A percentile compares a stretch with the other conserved stretches of the same genome.
Evolutionary conservation across 2,329 filamentous ascomycete genomes (phyloP).

Genomic region (Diaporthe sp.): DNA sequence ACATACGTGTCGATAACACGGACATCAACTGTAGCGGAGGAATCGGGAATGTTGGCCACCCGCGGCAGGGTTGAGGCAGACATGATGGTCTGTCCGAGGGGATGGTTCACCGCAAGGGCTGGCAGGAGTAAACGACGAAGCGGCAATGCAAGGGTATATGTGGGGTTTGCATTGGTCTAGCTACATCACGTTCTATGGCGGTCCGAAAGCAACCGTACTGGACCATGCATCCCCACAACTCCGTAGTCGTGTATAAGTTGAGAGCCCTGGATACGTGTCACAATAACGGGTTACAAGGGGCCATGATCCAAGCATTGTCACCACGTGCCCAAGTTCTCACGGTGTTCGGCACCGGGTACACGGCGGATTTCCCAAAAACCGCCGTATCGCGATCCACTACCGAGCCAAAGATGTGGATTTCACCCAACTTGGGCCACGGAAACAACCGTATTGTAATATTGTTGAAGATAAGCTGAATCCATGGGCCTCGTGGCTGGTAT

Average conservation of each 20-base stretch:
- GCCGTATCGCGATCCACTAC: not conserved
- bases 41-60: constrained; percentile 11
- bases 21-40: constrained; percentile 25
- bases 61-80: not conserved
- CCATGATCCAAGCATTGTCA: not conserved
- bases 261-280: not conserved
- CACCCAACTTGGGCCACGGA: not conserved
- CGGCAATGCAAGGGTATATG: not conserved
- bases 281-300: not conserved
- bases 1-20: constrained; percentile 33
- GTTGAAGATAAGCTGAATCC: constrained; percentile 8
- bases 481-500: not conserved
- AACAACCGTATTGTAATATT: not conserved
- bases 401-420: not conserved
- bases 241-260: not conserved
- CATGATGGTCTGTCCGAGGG: not conserved
- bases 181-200: not conserved
- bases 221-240: not conserved
- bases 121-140: not conserved
- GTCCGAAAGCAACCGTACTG: not conserved
- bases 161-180: not conserved
- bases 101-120: not conserved
- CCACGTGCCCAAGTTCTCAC: constrained; percentile 2
- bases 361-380: not conserved
- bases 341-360: constrained; percentile 9